Evolutionary conservation across 163 green algal genomes (phyloP).

Genomic region (Chlamydomonas reinhardtii): DNA sequence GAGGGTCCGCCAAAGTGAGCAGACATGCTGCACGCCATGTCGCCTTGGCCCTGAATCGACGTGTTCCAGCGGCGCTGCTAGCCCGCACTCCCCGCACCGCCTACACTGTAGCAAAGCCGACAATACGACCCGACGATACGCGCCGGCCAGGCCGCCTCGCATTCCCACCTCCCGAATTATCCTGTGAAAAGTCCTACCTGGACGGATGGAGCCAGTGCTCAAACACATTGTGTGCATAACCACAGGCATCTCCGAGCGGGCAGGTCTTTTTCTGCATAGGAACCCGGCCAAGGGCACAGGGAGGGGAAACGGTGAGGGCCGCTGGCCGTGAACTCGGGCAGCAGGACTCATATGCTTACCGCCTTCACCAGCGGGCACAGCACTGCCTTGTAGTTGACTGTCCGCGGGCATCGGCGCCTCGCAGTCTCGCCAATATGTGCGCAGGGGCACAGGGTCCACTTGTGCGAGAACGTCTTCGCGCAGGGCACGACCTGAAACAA

Average conservation of each 20-base stretch:
- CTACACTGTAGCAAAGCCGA: too few species aligned
- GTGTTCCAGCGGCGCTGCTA: too few species aligned
- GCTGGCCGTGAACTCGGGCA: too few species aligned
- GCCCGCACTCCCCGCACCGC: too few species aligned
- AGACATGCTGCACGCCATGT: too few species aligned
- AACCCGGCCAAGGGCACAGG: too few species aligned
- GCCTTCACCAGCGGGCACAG: constrained; percentile 77
- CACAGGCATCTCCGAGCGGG: constrained; percentile 50
- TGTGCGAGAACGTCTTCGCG: constrained; percentile 65
- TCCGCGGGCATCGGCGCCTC: constrained; percentile 72
- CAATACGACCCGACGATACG: too few species aligned
- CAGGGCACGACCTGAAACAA: constrained; percentile 29
- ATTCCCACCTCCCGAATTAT: not conserved
- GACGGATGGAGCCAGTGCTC: constrained; percentile 59
- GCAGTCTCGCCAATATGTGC: constrained; percentile 85
- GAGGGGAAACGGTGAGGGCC: not conserved
- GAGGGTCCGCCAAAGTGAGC: too few species aligned
- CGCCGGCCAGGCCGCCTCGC: not conserved
- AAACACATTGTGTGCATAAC: constrained; percentile 58
- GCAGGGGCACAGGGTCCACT: constrained; percentile 91
- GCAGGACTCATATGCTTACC: too few species aligned
- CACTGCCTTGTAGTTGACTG: constrained; percentile 77
- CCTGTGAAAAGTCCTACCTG: constrained; percentile 3
- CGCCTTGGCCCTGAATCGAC: too few species aligned
- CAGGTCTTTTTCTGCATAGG: constrained; percentile 53